phyloP scores from a whole-genome alignment of 2,329 filamentous ascomycete species.

The Alternaria gaisen region DNA sequence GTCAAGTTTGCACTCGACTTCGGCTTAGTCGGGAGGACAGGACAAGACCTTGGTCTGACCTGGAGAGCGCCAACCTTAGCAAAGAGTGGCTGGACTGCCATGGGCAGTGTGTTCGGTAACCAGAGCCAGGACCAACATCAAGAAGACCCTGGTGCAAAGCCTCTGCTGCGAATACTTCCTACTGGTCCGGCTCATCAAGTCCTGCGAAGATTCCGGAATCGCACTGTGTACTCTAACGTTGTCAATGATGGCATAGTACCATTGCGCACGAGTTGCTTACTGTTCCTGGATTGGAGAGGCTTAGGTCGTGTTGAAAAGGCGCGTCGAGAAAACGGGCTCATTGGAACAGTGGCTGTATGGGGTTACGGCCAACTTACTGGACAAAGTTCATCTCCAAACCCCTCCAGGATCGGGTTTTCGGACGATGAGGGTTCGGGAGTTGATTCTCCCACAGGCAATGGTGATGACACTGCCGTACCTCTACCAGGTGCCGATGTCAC shows the following conservation, averaged over 20 bases:
- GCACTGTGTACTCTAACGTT: constrained; percentile 95
- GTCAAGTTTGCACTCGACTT: constrained; percentile 97
- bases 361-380: constrained; percentile 92
- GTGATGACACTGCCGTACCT: constrained; percentile 66
- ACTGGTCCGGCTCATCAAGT: constrained; percentile 90
- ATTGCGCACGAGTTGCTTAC: constrained; percentile 89
- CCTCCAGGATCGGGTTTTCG: constrained; percentile 50
- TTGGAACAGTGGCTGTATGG: constrained; percentile 92
- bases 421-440: constrained; percentile 41
- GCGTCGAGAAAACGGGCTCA: constrained; percentile 85
- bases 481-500: constrained; percentile 73
- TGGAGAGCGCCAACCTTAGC: constrained; percentile 91
- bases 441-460: constrained; percentile 44
- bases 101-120: constrained; percentile 81
- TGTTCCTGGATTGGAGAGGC: constrained; percentile 97
- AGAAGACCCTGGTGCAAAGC: constrained; percentile 83
- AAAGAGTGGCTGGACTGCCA: constrained; percentile 85
- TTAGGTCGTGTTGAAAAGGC: constrained; percentile 94
- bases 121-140: constrained; percentile 62
- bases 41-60: constrained; percentile 91
- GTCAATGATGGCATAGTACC: constrained; percentile 98
- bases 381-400: constrained; percentile 68
- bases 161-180: constrained; percentile 84
- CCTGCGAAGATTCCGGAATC: constrained; percentile 85
- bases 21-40: constrained; percentile 93